Evolutionary conservation across 1,139 yeast genomes (phyloP), one percentile per base, ranked within the genome.

Genomic region (Scheffersomyces illinoinensis): DNA sequence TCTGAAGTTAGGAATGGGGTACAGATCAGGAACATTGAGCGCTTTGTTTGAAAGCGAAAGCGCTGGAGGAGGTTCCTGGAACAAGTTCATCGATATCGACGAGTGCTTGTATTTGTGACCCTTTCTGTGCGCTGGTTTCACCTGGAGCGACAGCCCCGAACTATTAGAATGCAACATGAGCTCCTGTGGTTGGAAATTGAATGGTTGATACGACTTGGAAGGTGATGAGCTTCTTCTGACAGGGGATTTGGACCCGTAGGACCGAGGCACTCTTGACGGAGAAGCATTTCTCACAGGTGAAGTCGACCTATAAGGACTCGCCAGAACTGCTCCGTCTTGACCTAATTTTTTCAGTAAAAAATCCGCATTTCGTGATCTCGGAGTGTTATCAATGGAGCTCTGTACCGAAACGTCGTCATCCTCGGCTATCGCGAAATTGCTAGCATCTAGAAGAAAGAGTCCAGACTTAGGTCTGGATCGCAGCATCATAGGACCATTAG

Each of bases 31-130:
- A 47, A 93, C 84, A 56, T 89, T 85, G 55, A 86, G 76, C 1
- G 93, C 88, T 14, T 90, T 88, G 52, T 87, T 79, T 26, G 66
- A 65, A 14, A 64, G 57, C 17, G 67, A 69, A 19, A 69, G 63
- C 0, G 74, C 67, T 18, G 86, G 88, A 7, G 93, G 89, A 0
- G 98, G 97, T 69, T 93, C 98, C 70, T 91, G 97, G 72, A 95
- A 95, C 71, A 93, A 84, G 71, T 95, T 95, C 95, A 95, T 90
- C 3, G 97, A 91, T 5, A 95, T 97, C n/a, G 98, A 92, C 5
- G 98, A 92, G 68, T 95, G 98, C 71, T 95, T 95, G 71, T 95
- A 95, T 66, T 93, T 85, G 75, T 95, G 99, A 12, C 99, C 98
- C 64, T 93, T 88, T 77, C 98, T 86, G 68, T 91, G 96, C 0